phyloP scores from a whole-genome alignment of 805 yeast genomes.

The Candida broadrunensis region DNA sequence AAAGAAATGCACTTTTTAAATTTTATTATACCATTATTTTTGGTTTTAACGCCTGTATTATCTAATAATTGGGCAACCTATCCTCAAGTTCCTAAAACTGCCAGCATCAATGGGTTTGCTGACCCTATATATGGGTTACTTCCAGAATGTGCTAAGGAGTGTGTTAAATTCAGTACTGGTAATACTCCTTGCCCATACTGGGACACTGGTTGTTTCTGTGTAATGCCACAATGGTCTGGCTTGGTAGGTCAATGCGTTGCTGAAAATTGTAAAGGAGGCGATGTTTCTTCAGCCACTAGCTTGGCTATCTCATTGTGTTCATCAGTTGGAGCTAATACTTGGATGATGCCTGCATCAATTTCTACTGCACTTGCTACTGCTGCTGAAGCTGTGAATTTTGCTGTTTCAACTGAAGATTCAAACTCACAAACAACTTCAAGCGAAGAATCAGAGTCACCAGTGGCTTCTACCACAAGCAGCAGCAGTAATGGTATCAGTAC shows the following conservation, averaged over 20 bases:
- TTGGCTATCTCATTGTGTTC: conserved; percentile 43
- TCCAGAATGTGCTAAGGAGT: conserved; percentile 41
- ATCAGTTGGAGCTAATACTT: conserved; percentile 38
- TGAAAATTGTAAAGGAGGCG: conserved; percentile 31
- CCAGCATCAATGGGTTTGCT: conserved; percentile 47
- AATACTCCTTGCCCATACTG: conserved; percentile 49
- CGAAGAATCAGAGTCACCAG: conserved; percentile 7
- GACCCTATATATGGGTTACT: conserved; percentile 36
- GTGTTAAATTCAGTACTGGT: conserved; percentile 30
- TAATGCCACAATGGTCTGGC: conserved; percentile 44
- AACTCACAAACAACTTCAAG: conserved; percentile 1
- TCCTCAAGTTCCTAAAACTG: conserved; percentile 45
- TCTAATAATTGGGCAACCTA: conserved; percentile 34
- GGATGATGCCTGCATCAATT: conserved; percentile 37
- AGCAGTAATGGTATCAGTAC: conserved; percentile 2
- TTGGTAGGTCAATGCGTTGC: conserved; percentile 41
- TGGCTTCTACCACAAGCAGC: conserved; percentile 3
- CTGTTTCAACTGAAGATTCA: conserved; percentile 10
- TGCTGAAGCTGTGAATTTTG: conserved; percentile 7
- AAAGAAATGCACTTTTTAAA: background rate
- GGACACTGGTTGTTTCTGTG: conserved; percentile 49
- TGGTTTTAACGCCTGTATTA: conserved; percentile 8
- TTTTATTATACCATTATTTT: background rate
- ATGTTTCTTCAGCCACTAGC: conserved; percentile 32
- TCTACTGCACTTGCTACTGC: conserved; percentile 15